These are phyloP conservation scores for Talaromyces borbonicus DNA, from an alignment of 495 filamentous ascomycete genomes.

Conservation along the genomic window DNA sequence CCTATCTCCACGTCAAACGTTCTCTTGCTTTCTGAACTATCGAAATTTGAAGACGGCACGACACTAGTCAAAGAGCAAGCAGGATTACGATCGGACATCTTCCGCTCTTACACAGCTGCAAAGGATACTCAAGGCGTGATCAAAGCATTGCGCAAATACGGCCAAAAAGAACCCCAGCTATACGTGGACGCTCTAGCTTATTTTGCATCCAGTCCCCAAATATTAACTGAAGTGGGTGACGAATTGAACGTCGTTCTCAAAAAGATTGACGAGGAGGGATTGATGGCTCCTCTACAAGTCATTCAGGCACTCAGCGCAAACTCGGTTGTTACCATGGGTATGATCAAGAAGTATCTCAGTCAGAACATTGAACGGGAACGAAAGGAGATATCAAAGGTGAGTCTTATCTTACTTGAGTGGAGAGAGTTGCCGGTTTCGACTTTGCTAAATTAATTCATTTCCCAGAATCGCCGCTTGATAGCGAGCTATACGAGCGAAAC, in stretches of 20 bases:
- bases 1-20: constrained; percentile 93
- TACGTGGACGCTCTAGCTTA: constrained; percentile 91
- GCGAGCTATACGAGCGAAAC: constrained; percentile 81
- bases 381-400: constrained; percentile 64
- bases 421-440: not conserved
- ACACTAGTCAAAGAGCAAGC: constrained; percentile 89
- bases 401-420: constrained; percentile 1
- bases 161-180: constrained; percentile 80
- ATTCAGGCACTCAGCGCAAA: constrained; percentile 84
- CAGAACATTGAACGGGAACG: constrained; percentile 82
- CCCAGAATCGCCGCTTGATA: constrained; percentile 70
- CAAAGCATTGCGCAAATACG: constrained; percentile 81
- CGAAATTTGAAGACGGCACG: constrained; percentile 81
- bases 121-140: constrained; percentile 88
- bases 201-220: constrained; percentile 73
- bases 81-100: constrained; percentile 87
- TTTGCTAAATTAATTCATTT: constrained; percentile 11
- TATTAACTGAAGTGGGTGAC: constrained; percentile 77
- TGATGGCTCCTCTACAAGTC: constrained; percentile 95
- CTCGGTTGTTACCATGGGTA: constrained; percentile 88
- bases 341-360: constrained; percentile 87
- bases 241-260: constrained; percentile 70
- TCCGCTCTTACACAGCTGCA: constrained; percentile 89
- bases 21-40: constrained; percentile 82
- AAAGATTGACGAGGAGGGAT: constrained; percentile 77